Base-by-base conservation (phyloP, 2,329 filamentous ascomycete species). In the Penicillium sp. region DNA sequence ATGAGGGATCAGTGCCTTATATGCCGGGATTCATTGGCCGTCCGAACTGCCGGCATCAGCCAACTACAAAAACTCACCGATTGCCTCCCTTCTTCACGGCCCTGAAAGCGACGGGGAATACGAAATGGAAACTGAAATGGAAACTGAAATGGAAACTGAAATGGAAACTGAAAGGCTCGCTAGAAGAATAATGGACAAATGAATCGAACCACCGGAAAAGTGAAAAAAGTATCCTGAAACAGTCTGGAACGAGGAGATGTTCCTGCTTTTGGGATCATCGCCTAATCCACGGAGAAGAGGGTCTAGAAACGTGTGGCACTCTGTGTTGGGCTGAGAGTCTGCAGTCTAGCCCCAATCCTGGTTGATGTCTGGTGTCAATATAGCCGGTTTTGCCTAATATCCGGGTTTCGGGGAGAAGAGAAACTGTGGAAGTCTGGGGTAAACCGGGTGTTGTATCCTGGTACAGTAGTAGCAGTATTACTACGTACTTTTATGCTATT, bases 371-470 rank as follows among this genome's bases (percentile, higher is more conserved):
- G 15, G 4, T 26, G 44, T 10, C 15, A 9, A 49, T 49, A 17
- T 15, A 40, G 35, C 56, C 50, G 30, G 38, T 58, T 58, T 37
- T 58, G 56, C 56, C 56, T 58, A 58, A 58, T 53, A 26, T 5
- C 24, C 19, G 17, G 38, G 38, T 13, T 35, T 22, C 35, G 47
- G 47, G 56, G n/a, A 38, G 22, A 22, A 26, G n/a, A 6, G 22
- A 10, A 19, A 24, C 4, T 17, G 45, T 30, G 45, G 26, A 17
- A 28, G 45, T 49, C 45, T 49, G 45, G 45, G 45, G 45, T 49
- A 49, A 49, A 30, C 26, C 45, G 45, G 45, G 24, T 49, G 17
- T 44, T 44, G 10, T 33, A 33, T 22, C 40, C 19, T 22, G 9
- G n/a, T 17, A 19, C 17, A 40, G n/a, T n/a, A n/a, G n/a, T n/a